Evolutionary conservation across 306 rosid genomes (phyloP), one percentile per base, ranked within the genome.

Genomic region (Senna tora): DNA sequence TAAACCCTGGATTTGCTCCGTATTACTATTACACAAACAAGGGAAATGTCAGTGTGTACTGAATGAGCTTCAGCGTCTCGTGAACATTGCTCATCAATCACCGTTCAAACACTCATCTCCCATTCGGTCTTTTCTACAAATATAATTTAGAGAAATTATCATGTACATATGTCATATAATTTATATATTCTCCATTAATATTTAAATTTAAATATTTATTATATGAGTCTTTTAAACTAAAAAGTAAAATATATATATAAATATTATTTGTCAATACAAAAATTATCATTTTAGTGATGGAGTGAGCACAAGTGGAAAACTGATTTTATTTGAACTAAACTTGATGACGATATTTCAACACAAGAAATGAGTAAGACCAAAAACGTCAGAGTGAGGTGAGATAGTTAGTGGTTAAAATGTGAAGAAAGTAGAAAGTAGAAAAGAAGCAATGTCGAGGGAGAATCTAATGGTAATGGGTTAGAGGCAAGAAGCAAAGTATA

Each of bases 11-110:
- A 50, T 50, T 50, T 50, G 22, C 30, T 25, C 30, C 9, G 16
- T 11, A 1, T 17, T 2, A 4, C 2, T 1, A 5, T 49, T 5
- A 50, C 11, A 50, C 10, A 7, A 6, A 2, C 7, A 49, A 19
- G 56, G 3, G 56, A 50, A 50, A 17, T 17, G 11, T 50, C 12
- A 17, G 4, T 5, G 25, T 50, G 56, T 50, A 50, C 5, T 28
- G 25, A 17, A 8, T 2, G 63, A 49, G 6, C 36, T 49, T 14
- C 9, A 39, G 5, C 45, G 6, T 15, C 6, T 38, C 32, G 47
- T 20, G 28, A 16, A 12, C 32, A 0, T 65, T 17, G 33, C 25
- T 36, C 28, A 33, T 28, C 61, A 47, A 78, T 75, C 81, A 58
- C 73, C 75, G 76, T 52, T 20, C 25, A 50, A n/a, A n/a, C n/a